Conservation (phyloP, 1,284 basidiomycete species). For the Waitea zeae region DNA sequence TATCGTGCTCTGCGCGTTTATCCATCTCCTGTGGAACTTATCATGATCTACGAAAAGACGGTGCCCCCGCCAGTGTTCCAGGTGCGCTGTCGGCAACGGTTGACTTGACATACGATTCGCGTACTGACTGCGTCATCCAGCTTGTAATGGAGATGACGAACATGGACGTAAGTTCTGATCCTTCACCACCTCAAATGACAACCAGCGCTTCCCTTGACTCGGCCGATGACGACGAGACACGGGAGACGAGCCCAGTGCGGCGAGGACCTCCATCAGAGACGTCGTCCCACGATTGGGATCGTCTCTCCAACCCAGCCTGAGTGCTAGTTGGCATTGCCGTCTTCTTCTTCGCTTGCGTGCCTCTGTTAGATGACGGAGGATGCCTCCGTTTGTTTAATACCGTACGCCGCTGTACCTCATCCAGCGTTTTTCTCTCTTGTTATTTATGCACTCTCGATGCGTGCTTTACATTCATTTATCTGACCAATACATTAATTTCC, state of each 20-base stretch:
- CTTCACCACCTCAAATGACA: slow-evolving; percentile 17
- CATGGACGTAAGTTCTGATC: slow-evolving; percentile 63
- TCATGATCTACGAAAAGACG: slow-evolving; percentile 88
- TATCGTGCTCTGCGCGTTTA: slow-evolving; percentile 91
- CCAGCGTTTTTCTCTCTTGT: too few relatives aligned
- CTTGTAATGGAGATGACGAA: slow-evolving; percentile 81
- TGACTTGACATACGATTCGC: slow-evolving; percentile 1
- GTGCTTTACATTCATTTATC: slow-evolving; percentile 10
- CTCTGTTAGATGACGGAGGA: slow-evolving; percentile 7
- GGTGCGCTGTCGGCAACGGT: slow-evolving; percentile 19
- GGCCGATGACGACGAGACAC: too few relatives aligned
- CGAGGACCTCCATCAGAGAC: slow-evolving; percentile 60
- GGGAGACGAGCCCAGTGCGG: slow-evolving; percentile 34
- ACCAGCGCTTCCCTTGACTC: slow-evolving; percentile 17
- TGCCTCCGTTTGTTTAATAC: slow-evolving; percentile 6
- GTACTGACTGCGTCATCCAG: slow-evolving; percentile 17
- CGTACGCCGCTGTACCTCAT: slow-evolving; percentile 8
- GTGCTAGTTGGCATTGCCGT: too few relatives aligned
- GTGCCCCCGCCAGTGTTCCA: slow-evolving; percentile 79
- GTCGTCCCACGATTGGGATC: slow-evolving; percentile 78
- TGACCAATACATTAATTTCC: slow-evolving; percentile 49
- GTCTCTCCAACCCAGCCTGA: slow-evolving; percentile 55
- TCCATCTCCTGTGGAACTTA: slow-evolving; percentile 82
- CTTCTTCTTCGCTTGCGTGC: too few relatives aligned
- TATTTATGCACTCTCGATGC: too few relatives aligned